Percentiles rank a stretch among this genome's conserved stretches.
Conservation (phyloP, 2,329 filamentous ascomycete species). For the Pseudomassariella vexata region DNA sequence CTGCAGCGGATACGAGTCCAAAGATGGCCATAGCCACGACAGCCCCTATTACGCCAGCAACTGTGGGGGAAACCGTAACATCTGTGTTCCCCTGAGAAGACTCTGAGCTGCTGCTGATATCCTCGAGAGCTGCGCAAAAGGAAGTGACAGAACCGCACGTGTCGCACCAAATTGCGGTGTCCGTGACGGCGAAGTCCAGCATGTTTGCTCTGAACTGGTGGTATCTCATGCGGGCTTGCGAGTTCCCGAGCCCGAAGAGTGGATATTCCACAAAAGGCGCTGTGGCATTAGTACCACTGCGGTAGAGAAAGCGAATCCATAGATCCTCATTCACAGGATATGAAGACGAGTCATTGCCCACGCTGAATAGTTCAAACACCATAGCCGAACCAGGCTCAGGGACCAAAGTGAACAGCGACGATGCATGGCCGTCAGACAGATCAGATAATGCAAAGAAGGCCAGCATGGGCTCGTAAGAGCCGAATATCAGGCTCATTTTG, state of each 20-base stretch:
- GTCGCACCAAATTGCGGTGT: slow-evolving; percentile 35
- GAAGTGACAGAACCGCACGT: slow-evolving; percentile 29
- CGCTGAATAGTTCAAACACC: slow-evolving; percentile 60
- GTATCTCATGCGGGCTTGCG: slow-evolving; percentile 29
- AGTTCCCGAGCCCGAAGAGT: slow-evolving; percentile 32
- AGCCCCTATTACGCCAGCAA: slow-evolving; percentile 43
- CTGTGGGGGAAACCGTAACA: slow-evolving; percentile 24
- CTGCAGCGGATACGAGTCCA: slow-evolving; percentile 10
- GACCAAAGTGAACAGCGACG: slow-evolving; percentile 39
- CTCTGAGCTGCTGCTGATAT: slow-evolving; percentile 4
- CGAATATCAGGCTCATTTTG: slow-evolving; percentile 49
- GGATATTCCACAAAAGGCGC: slow-evolving; percentile 29
- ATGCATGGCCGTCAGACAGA: slow-evolving; percentile 41
- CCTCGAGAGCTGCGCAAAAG: slow-evolving; percentile 29
- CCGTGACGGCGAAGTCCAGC: slow-evolving; percentile 25
- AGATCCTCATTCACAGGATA: slow-evolving; percentile 32
- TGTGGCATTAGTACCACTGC: slow-evolving; percentile 35
- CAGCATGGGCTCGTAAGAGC: slow-evolving; percentile 48
- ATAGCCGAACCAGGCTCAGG: slow-evolving; percentile 70
- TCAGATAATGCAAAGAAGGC: slow-evolving; percentile 46
- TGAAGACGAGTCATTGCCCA: slow-evolving; percentile 11
- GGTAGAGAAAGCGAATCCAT: slow-evolving; percentile 52
- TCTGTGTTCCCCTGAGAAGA: too few relatives aligned
- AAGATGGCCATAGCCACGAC: slow-evolving; percentile 30
- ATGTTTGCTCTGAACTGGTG: slow-evolving; percentile 32